Percentiles rank a stretch among this genome's conserved stretches.
phyloP scores from a whole-genome alignment of 805 yeast genomes.

The Saturnispora dispora region DNA sequence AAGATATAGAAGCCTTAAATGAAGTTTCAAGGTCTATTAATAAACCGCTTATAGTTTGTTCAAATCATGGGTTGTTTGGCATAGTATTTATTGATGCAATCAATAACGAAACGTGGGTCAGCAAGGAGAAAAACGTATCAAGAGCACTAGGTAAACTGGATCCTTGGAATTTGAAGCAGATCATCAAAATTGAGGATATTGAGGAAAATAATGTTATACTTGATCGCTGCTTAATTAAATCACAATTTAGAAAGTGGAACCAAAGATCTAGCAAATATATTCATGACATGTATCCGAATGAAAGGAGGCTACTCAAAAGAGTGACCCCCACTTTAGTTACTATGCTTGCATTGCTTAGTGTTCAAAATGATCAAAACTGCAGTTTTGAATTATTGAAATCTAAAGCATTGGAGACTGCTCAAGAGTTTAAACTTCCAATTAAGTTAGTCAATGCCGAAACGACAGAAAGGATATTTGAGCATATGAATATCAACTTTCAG shows the following conservation, averaged over 20 bases:
- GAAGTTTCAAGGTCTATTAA: slow-evolving; percentile 42
- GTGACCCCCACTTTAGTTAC: slow-evolving; percentile 52
- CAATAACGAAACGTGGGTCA: slow-evolving; percentile 46
- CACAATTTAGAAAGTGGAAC: slow-evolving; percentile 30
- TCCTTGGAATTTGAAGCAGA: slow-evolving; percentile 15
- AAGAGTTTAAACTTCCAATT: slow-evolving; percentile 37
- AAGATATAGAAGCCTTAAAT: slow-evolving; percentile 42
- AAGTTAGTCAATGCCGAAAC: slow-evolving; percentile 29
- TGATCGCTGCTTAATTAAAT: slow-evolving; percentile 32
- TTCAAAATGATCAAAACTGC: slow-evolving; percentile 8
- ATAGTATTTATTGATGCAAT: slow-evolving; percentile 74
- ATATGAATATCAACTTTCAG: slow-evolving; percentile 56
- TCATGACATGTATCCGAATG: slow-evolving; percentile 13
- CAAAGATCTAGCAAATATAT: slow-evolving; percentile 14
- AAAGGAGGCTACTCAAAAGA: slow-evolving; percentile 34
- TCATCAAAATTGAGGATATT: slow-evolving; percentile 29
- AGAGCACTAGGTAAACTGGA: slow-evolving; percentile 38
- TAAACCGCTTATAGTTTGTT: slow-evolving; percentile 61
- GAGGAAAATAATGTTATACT: slow-evolving; percentile 27
- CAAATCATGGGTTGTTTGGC: slow-evolving; percentile 75
- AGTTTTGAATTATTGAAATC: slow-evolving; percentile 22
- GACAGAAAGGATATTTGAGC: slow-evolving; percentile 34
- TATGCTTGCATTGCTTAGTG: slow-evolving; percentile 47
- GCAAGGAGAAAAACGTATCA: slow-evolving; percentile 40
- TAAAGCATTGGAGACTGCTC: slow-evolving; percentile 26